phyloP scores from a whole-genome alignment of 2,329 filamentous ascomycete genomes.

The Furcasterigmium sp. region DNA sequence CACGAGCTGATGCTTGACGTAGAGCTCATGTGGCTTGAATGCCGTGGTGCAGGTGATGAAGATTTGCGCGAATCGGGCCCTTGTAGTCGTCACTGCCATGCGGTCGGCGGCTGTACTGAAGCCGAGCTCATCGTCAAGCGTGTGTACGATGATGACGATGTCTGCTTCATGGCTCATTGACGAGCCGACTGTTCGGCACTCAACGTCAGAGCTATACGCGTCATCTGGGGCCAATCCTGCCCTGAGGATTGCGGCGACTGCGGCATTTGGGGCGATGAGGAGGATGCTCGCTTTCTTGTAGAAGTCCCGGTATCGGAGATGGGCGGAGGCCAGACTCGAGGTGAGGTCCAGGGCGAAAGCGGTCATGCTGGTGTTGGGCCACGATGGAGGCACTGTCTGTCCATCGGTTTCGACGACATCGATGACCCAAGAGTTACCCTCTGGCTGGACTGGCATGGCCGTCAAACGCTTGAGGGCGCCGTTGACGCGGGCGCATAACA shows the following conservation, averaged over 20 bases:
- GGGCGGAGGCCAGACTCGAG: no score
- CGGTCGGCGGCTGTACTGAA: not conserved
- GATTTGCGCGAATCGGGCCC: not conserved
- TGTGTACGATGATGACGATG: not conserved
- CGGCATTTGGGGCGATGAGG: not conserved
- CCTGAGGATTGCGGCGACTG: not conserved
- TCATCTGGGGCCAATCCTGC: not conserved
- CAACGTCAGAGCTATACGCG: not conserved
- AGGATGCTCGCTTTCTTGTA: not conserved
- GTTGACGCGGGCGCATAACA: not conserved
- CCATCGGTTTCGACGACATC: not conserved
- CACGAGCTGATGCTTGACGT: no score
- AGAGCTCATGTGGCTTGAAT: no score
- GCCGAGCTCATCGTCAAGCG: not conserved
- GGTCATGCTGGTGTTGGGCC: not conserved
- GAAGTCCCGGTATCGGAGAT: no score
- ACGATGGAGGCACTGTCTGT: not conserved
- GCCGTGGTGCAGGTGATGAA: not conserved
- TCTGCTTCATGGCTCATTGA: not conserved
- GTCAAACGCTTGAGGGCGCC: not conserved
- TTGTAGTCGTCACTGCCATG: not conserved
- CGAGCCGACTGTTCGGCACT: not conserved
- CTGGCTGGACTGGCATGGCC: not conserved
- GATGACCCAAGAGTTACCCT: not conserved
- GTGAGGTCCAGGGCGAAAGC: not conserved